phyloP scores from a whole-genome alignment of 2,329 filamentous ascomycete genomes.

The Apiospora saccharicola region DNA sequence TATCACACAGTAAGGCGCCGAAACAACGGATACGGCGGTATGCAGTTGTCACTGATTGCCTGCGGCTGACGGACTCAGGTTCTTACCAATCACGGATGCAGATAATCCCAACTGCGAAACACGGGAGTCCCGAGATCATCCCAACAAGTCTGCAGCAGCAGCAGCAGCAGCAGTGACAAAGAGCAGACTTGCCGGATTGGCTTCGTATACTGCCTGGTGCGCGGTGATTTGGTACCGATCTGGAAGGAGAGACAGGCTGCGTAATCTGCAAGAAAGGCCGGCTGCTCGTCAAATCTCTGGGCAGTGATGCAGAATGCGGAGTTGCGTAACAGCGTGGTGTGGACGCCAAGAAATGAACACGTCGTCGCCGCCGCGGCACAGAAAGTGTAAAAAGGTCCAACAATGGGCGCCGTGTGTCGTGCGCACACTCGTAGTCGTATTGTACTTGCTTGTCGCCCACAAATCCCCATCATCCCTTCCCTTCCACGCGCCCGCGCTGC shows the following conservation, averaged over 20 bases:
- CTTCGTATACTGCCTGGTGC: background rate
- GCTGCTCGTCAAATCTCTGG: background rate
- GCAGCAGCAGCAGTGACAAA: no score
- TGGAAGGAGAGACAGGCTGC: constrained; percentile 15
- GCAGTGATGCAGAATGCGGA: background rate
- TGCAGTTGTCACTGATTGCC: background rate
- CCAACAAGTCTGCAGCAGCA: background rate
- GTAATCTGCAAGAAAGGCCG: constrained; percentile 4
- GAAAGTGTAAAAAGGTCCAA: background rate
- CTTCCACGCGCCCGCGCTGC: background rate
- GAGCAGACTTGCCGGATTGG: background rate
- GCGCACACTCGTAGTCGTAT: background rate
- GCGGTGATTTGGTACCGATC: background rate
- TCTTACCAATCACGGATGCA: background rate
- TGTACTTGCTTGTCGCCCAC: background rate
- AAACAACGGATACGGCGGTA: constrained; percentile 1
- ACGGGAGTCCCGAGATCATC: background rate
- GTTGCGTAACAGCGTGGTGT: constrained; percentile 3
- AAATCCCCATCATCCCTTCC: background rate
- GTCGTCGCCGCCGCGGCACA: background rate
- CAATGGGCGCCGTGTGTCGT: background rate
- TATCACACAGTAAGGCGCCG: constrained; percentile 5
- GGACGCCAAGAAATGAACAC: constrained; percentile 9
- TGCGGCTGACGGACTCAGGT: background rate
- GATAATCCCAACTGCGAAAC: background rate